Evolutionary conservation across 78 protist species (phyloP).

Genomic region (Monosiga brevicollis): DNA sequence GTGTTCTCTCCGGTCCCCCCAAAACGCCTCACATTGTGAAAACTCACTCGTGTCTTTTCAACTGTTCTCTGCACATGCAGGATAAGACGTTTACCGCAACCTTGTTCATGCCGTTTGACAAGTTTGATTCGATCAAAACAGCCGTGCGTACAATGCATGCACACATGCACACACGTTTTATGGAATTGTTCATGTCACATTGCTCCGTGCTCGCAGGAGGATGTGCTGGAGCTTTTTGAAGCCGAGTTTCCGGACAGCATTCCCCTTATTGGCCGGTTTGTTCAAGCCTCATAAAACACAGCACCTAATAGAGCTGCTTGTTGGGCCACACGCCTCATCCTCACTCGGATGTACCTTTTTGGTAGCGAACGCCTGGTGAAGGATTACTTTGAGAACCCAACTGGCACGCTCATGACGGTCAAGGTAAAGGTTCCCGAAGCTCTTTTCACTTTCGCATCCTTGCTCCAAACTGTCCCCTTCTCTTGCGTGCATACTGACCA

Average conservation of each 20-base stretch:
- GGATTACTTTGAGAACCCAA: slow-evolving; percentile 44
- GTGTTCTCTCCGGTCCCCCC: background rate
- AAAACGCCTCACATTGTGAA: too few species aligned
- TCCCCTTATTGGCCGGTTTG: slow-evolving; percentile 36
- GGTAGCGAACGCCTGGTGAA: slow-evolving; percentile 15
- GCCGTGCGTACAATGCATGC: background rate
- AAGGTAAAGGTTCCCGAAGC: slow-evolving; percentile 32
- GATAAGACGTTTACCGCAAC: slow-evolving; percentile 74
- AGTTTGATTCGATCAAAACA: slow-evolving; percentile 8
- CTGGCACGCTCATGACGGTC: slow-evolving; percentile 43
- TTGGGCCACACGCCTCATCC: too few species aligned
- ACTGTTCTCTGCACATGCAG: background rate
- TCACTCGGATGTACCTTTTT: too few species aligned
- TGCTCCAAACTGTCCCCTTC: background rate
- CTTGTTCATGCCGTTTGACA: slow-evolving; percentile 67
- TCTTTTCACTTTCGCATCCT: too few species aligned
- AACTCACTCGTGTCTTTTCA: background rate
- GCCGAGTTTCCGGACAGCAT: slow-evolving; percentile 40
- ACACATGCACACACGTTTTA: background rate
- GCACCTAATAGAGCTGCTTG: too few species aligned
- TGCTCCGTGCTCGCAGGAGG: background rate
- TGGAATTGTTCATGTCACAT: too few species aligned
- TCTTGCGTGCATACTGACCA: background rate
- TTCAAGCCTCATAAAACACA: too few species aligned
- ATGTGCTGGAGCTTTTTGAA: slow-evolving; percentile 38